phyloP scores from a whole-genome alignment of 352 stramenopile species.

The Pythium grandisporangium region DNA sequence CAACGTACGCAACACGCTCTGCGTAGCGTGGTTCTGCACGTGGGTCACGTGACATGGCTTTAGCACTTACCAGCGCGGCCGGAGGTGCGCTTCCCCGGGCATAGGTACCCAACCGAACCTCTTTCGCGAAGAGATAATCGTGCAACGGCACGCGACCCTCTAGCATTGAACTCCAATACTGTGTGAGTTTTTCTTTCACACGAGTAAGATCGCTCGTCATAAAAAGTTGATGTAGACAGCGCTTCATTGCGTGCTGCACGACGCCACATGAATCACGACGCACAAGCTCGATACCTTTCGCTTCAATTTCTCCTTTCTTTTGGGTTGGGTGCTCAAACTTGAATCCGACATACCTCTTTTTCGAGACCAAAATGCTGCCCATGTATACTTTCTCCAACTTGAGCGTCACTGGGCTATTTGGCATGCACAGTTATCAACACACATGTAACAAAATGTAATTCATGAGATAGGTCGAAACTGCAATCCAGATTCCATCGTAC shows the following conservation, averaged over 20 bases:
- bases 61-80: constrained; percentile 67
- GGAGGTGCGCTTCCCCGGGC: constrained; percentile 44
- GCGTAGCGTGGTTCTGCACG: constrained; percentile 72
- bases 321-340: constrained; percentile 71
- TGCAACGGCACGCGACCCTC: constrained; percentile 50
- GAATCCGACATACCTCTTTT: constrained; percentile 91
- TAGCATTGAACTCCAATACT: constrained; percentile 62
- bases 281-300: constrained; percentile 92
- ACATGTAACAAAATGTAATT: not conserved
- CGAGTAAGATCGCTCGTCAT: constrained; percentile 55
- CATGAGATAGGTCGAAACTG: too few species aligned
- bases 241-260: constrained; percentile 64
- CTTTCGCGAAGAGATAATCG: constrained; percentile 81
- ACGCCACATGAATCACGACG: constrained; percentile 89
- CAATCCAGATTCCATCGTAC: too few species aligned
- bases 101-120: constrained; percentile 83
- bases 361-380: constrained; percentile 89
- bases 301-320: constrained; percentile 55
- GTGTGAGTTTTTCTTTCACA: constrained; percentile 52
- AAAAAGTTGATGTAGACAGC: constrained; percentile 58
- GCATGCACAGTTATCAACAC: not conserved
- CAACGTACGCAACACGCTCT: constrained; percentile 87
- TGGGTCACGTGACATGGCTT: constrained; percentile 72
- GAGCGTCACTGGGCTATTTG: constrained; percentile 53
- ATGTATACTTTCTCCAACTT: constrained; percentile 92